Evolutionary conservation across 352 stramenopile species (phyloP), one percentile per base, ranked within the genome.

Genomic region (Globisporangium ultimum): DNA sequence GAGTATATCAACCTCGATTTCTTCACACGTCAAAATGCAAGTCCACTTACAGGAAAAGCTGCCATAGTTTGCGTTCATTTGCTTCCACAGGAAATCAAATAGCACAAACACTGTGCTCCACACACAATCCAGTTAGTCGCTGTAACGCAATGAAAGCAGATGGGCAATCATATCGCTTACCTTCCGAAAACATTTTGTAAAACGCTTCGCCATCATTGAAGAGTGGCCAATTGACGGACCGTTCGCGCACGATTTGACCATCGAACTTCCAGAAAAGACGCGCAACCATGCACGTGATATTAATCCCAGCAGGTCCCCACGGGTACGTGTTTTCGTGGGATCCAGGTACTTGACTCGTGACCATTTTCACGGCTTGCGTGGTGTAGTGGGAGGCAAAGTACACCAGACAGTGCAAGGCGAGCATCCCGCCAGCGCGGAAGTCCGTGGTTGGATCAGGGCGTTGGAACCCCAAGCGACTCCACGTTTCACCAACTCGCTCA

Each of bases 61-160:
- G 54, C 84, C 81, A 56, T 95, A 95, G 49, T 93, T 84, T 1
- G 85, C 85, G 46, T 93, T 88, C 85, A 93, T 92, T 51, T 88
- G 78, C 53, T 80, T 87, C 85, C 85, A 95, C 18, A 92, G 60
- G 48, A 78, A 86, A 58, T 95, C 85, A 57, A 95, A 95, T 3
- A 95, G 66, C 13, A 95, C 63, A 58, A 95, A 95, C 45, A 89
- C 81, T 84, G 46, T 4, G 10, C 9, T 36, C 28, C 53, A 21
- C 5, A 52, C 24, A 53, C 12, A 24, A 21, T 58, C 40, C 59
- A 21, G 34, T 49, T 17, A 45, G 21, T 36, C 32, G 6, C 32
- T 47, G 13, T 51, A 49, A 24, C 36, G 48, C 12, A 63, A 57
- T 24, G 24, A 58, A 9, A 47, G 17, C n/a, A 55, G 22, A 22